phyloP scores from a whole-genome alignment of 495 filamentous ascomycete genomes.

The Annulohypoxylon nitens region DNA sequence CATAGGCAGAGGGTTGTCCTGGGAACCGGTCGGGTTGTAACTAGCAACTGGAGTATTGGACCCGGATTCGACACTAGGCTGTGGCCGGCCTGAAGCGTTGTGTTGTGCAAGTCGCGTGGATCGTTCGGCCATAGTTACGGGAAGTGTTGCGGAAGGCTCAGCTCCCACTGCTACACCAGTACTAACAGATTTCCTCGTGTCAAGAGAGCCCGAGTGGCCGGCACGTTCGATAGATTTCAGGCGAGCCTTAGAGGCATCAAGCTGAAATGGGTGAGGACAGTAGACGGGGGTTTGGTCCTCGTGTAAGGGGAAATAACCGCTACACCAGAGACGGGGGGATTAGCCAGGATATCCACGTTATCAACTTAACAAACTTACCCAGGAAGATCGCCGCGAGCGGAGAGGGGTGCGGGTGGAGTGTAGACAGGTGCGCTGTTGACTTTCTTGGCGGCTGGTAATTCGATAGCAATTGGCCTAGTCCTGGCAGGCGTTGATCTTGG shows the following conservation, averaged over 20 bases:
- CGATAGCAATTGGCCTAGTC: conserved; percentile 63
- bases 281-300: conserved; percentile 58
- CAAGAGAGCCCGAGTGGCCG: conserved; percentile 41
- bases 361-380: conserved; percentile 57
- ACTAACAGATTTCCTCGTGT: conserved; percentile 5
- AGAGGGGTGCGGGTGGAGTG: conserved; percentile 59
- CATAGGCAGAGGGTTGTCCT: conserved; percentile 57
- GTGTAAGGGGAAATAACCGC: conserved; percentile 67
- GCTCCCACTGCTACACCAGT: conserved; percentile 14
- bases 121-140: conserved; percentile 35
- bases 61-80: conserved; percentile 26
- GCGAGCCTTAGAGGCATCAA: conserved; percentile 55
- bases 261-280: conserved; percentile 58
- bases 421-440: conserved; percentile 52
- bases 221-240: conserved; percentile 51
- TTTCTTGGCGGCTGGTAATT: conserved; percentile 53
- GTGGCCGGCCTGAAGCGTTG: conserved; percentile 14
- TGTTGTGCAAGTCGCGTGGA: conserved; percentile 33
- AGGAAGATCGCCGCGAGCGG: conserved; percentile 63
- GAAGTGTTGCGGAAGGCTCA: conserved; percentile 33
- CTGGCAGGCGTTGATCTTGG: conserved; percentile 44
- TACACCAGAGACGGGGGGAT: conserved; percentile 29
- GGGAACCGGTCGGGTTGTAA: conserved; percentile 57
- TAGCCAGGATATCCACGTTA: conserved; percentile 19
- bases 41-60: conserved; percentile 56